Evolutionary conservation across 1,139 yeast genomes (phyloP).

Genomic region (Pichia sp.): DNA sequence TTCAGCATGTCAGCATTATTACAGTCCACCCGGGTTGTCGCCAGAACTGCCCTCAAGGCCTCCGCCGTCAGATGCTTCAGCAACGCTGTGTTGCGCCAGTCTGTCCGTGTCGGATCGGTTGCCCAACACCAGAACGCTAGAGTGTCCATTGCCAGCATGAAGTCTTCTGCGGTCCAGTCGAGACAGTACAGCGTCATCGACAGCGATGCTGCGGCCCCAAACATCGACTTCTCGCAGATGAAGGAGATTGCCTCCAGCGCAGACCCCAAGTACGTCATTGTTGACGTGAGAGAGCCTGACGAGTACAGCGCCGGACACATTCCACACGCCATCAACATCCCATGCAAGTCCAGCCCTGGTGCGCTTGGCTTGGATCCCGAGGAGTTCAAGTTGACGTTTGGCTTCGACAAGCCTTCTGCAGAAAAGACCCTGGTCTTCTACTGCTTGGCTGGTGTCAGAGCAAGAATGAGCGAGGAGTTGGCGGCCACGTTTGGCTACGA

Average conservation of each 20-base stretch:
- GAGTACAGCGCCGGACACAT: slow-evolving; percentile 71
- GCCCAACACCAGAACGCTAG: background rate
- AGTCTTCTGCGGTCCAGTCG: background rate
- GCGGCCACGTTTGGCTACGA: slow-evolving; percentile 88
- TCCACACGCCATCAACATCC: slow-evolving; percentile 82
- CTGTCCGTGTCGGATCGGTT: background rate
- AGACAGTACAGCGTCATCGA: slow-evolving; percentile 19
- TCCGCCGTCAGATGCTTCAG: background rate
- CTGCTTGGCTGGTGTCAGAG: slow-evolving; percentile 90
- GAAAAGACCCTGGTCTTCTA: slow-evolving; percentile 79
- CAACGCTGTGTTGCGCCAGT: background rate
- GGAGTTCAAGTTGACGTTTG: slow-evolving; percentile 76
- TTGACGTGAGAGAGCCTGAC: slow-evolving; percentile 90
- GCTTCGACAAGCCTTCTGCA: slow-evolving; percentile 72
- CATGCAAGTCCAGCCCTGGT: slow-evolving; percentile 90
- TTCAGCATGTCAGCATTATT: background rate
- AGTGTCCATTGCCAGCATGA: background rate
- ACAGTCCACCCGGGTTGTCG: background rate
- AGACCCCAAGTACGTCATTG: slow-evolving; percentile 41
- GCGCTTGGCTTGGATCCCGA: slow-evolving; percentile 77
- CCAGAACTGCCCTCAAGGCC: background rate
- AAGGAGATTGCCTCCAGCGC: slow-evolving; percentile 21
- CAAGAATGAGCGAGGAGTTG: slow-evolving; percentile 84
- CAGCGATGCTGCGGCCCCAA: slow-evolving; percentile 30
- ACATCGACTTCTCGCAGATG: slow-evolving; percentile 26